Percentiles rank a stretch among this genome's conserved stretches.
Conservation (phyloP, 2,329 filamentous ascomycete genomes). For the Ceratocystis cacaofunesta region DNA sequence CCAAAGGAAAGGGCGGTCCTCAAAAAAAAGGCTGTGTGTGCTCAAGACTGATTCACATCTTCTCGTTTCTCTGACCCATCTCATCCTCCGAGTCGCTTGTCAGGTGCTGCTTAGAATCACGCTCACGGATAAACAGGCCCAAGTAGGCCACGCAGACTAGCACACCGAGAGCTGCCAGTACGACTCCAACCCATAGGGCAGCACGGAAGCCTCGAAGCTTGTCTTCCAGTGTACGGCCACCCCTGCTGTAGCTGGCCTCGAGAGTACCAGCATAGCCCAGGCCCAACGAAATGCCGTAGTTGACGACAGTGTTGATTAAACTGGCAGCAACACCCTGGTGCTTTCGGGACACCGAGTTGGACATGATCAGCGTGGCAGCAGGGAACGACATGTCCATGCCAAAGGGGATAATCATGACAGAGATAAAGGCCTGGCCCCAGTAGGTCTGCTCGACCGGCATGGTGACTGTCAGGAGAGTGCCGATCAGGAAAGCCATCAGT, state of each 20-base stretch:
- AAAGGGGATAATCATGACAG: constrained; percentile 42
- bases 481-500: constrained; percentile 30
- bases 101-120: neutral
- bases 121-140: constrained; percentile 12
- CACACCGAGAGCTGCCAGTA: constrained; percentile 26
- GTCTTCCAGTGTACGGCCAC: constrained; percentile 20
- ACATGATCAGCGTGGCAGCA: constrained; percentile 44
- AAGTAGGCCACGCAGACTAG: constrained; percentile 20
- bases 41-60: neutral
- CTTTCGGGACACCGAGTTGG: constrained; percentile 33
- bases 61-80: neutral
- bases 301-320: constrained; percentile 49
- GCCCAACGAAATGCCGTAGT: constrained; percentile 52
- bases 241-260: constrained; percentile 29
- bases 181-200: constrained; percentile 30
- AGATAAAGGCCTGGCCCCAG: constrained; percentile 49
- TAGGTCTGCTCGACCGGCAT: constrained; percentile 42
- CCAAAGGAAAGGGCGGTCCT: neutral
- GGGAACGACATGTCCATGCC: constrained; percentile 56
- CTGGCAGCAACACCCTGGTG: constrained; percentile 36
- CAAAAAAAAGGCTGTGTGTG: too few species aligned
- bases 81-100: constrained; percentile 12
- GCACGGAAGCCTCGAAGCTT: constrained; percentile 26
- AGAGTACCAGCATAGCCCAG: constrained; percentile 52
- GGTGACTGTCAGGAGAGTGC: constrained; percentile 30